Evolutionary conservation across 208 protist genomes (phyloP), one percentile per base, ranked within the genome.

Genomic region (Trypanosoma avium): DNA sequence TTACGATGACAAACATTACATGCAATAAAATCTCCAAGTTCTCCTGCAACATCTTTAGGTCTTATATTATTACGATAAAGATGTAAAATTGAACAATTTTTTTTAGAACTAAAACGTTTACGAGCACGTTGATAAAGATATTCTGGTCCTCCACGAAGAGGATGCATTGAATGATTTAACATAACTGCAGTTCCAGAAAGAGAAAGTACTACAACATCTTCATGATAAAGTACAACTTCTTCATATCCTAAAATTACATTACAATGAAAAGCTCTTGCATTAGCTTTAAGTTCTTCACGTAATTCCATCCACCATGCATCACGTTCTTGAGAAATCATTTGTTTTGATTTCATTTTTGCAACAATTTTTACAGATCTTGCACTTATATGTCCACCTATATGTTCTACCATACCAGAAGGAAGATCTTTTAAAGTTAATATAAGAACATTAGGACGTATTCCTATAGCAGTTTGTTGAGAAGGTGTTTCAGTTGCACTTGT

Each of bases 301-400:
- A 97, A 67, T 72, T 97, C 90, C 82, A 92, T 92, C 91, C 93
- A 97, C 91, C 93, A 97, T 58, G 80, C 79, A 56, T 97, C 93
- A 29, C 88, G 82, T 62, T 96, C 87, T 62, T 95, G 89, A 30
- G 83, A 85, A 33, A 97, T 88, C 42, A 88, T 76, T 62, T 85
- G 81, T 47, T 86, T 84, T 19, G 80, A 93, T 79, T 94, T 94
- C 38, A 87, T 67, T 40, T 88, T 80, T 22, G 86, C 86, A 12
- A 94, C 81, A 54, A 97, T 88, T 71, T 97, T 97, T 36, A 97
- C 88, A 4, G 88, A 95, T 46, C 86, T 80, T 8, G 88, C 85
- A 52, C 84, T 92, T 50, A 97, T 86, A 70, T 92, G 80, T 27
- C 91, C 91, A 45, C 88, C 88, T 67, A 97, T 86, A 73, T 90